These are phyloP conservation scores for Ilyonectria robusta DNA, from an alignment of 2,329 filamentous ascomycete species.

Conservation along the genomic window DNA sequence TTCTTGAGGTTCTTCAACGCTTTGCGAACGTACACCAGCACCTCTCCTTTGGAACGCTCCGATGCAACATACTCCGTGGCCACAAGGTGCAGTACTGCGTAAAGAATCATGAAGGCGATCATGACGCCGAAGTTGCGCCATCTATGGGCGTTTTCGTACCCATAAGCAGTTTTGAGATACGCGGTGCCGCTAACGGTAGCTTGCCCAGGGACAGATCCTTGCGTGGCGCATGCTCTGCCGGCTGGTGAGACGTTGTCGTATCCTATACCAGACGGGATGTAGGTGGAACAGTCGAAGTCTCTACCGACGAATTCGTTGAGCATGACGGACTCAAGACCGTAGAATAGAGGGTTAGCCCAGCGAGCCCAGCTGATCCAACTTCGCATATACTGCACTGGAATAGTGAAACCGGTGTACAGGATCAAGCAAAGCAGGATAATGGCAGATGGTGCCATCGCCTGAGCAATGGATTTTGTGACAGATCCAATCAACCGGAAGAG, in stretches of 20 bases:
- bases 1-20: slow-evolving; percentile 1
- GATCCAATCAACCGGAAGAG: slow-evolving; percentile 61
- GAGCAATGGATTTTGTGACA: slow-evolving; percentile 35
- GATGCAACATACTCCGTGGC: slow-evolving; percentile 39
- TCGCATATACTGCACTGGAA: slow-evolving; percentile 61
- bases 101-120: slow-evolving; percentile 27
- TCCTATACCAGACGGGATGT: slow-evolving; percentile 43
- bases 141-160: slow-evolving; percentile 17
- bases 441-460: slow-evolving; percentile 41
- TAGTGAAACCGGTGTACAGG: slow-evolving; percentile 61
- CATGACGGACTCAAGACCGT: slow-evolving; percentile 75
- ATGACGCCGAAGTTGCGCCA: slow-evolving; percentile 39
- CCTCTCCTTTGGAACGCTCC: slow-evolving; percentile 41
- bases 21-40: slow-evolving; percentile 35
- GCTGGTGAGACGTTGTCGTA: slow-evolving; percentile 22
- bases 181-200: slow-evolving; percentile 10
- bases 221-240: slow-evolving; percentile 3
- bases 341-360: slow-evolving; percentile 75
- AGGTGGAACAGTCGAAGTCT: slow-evolving; percentile 60
- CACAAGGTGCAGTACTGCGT: slow-evolving; percentile 31
- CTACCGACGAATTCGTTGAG: slow-evolving; percentile 71
- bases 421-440: slow-evolving; percentile 36
- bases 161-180: slow-evolving; percentile 30
- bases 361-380: slow-evolving; percentile 67
- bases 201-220: slow-evolving; percentile 1